Base-by-base conservation (phyloP, 805 yeast species). In the Wickerhamiella parazyma region DNA sequence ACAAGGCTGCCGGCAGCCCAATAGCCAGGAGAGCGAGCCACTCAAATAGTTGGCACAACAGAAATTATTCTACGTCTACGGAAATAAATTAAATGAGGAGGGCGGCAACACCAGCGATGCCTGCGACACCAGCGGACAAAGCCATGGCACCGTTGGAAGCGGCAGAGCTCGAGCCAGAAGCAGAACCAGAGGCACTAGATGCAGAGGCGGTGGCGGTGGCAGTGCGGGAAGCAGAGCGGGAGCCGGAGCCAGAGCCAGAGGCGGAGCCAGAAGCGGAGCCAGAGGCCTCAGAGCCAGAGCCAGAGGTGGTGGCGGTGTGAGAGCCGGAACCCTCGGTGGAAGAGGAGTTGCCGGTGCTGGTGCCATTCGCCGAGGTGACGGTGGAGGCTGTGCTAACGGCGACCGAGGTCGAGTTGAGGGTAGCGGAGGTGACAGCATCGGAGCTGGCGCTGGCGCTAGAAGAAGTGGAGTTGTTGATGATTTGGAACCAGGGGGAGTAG, bases 401-500 rank as follows among this genome's bases (percentile, higher is more conserved):
- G 19, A 22, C 38, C 19, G 45, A 14, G 33, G 41, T 14, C 16
- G 36, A 35, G 31, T 14, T 18, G 37, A 41, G n/a, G 34, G 46
- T 20, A 38, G 34, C 46, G 37, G 44, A 17, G 24, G 46, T 14
- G 34, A 35, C 26, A 17, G 47, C 18, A 17, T 45, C 19, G 20
- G 50, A 20, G 36, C 49, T 6, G 25, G 47, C 18, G 22, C 45
- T 12, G 19, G 45, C 31, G 18, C 48, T 8, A 10, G 49, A 35
- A 38, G 47, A 24, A n/a, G 55, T 26, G 36, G 29, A 37, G 43
- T 50, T 55, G 36, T 51, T 55, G 34, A 41, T 34, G 45, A 61
- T 54, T 19, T 46, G 38, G 54, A 59, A 57, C 47, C 47, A 51
- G 44, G 59, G 52, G 16, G 67, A 52, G 63, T 60, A 64, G 62